Evolutionary conservation across 2,329 filamentous ascomycete genomes (phyloP).

Genomic region (Colletotrichum sp.): DNA sequence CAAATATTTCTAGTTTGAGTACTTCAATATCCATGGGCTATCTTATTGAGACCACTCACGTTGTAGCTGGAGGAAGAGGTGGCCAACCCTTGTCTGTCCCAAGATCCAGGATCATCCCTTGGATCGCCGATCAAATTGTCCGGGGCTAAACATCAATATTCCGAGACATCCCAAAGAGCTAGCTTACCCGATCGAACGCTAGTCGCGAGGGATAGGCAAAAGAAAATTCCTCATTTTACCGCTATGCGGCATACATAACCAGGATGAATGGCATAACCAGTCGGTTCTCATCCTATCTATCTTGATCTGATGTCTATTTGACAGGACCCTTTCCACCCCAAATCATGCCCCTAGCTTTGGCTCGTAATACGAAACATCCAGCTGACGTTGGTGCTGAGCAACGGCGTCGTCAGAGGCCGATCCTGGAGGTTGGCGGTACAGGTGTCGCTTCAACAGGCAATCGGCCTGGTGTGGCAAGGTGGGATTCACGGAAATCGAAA

Average conservation of each 20-base stretch:
- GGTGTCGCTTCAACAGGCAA: background rate
- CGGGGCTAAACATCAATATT: background rate
- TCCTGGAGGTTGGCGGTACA: background rate
- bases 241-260: background rate
- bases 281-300: background rate
- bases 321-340: background rate
- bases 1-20: background rate
- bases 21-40: background rate
- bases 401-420: background rate
- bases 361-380: background rate
- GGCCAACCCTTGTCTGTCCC: background rate
- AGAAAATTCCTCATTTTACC: background rate
- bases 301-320: background rate
- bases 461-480: background rate
- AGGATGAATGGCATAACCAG: background rate
- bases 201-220: background rate
- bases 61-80: background rate
- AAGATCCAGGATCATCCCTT: background rate
- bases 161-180: background rate
- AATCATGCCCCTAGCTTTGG: background rate
- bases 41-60: background rate
- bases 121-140: background rate
- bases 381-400: background rate
- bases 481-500: background rate
- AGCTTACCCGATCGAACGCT: background rate